Percentiles rank a stretch among this genome's conserved stretches.
Evolutionary conservation across 371 early-diverging fungal genomes (phyloP).

Genomic region (Saksenaea vasiformis): DNA sequence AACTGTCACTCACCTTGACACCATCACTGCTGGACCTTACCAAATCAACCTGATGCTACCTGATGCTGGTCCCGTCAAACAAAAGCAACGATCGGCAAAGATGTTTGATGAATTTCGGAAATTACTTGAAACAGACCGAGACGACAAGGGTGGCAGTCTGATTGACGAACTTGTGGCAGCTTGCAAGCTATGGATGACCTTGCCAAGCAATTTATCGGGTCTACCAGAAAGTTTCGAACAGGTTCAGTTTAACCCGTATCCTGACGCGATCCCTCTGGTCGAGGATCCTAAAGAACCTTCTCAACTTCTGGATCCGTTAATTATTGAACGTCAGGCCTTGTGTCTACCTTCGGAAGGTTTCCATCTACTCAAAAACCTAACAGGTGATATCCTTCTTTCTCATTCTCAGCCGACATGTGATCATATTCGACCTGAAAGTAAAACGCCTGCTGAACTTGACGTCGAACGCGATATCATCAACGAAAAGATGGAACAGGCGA

Average conservation of each 20-base stretch:
- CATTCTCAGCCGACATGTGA: conserved; percentile 77
- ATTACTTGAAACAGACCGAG: conserved; percentile 16
- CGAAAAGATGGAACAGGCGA: conserved; percentile 51
- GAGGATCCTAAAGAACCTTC: conserved; percentile 68
- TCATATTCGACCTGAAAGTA: conserved; percentile 67
- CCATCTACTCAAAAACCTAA: conserved; percentile 68
- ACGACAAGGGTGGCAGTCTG: conserved; percentile 7
- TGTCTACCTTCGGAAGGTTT: conserved; percentile 70
- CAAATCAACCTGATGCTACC: conserved; percentile 27
- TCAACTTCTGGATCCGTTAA: conserved; percentile 59
- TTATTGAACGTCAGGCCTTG: conserved; percentile 59
- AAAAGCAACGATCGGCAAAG: conserved; percentile 31
- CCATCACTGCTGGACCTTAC: conserved; percentile 29
- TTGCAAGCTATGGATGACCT: conserved; percentile 40
- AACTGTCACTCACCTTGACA: conserved; percentile 18
- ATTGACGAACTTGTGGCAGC: conserved; percentile 32
- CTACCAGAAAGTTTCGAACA: conserved; percentile 45
- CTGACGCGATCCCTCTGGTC: conserved; percentile 55
- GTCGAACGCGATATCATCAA: conserved; percentile 69
- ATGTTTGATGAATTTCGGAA: conserved; percentile 32
- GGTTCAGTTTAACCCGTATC: conserved; percentile 62
- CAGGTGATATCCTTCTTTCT: conserved; percentile 69
- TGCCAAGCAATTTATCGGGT: conserved; percentile 42
- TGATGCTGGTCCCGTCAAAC: not conserved
- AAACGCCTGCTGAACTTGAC: conserved; percentile 73